These are phyloP conservation scores for Chaetomium sp. DNA, from an alignment of 2,329 filamentous ascomycete species.

Conservation along the genomic window DNA sequence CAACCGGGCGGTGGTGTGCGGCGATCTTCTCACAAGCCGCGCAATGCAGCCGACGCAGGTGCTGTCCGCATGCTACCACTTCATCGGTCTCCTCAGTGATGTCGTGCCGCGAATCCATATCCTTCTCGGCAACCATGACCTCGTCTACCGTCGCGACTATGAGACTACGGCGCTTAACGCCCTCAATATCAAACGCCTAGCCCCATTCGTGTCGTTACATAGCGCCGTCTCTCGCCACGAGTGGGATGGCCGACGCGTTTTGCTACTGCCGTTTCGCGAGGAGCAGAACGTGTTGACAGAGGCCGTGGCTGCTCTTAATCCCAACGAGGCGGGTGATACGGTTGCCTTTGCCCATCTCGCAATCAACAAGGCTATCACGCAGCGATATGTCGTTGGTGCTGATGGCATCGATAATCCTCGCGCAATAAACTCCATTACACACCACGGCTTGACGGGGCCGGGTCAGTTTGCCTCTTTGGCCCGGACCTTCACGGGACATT, in stretches of 20 bases:
- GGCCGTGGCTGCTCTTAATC: neutral
- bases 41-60: neutral
- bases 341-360: neutral
- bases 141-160: neutral
- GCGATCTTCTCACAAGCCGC: neutral
- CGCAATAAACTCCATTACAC: neutral
- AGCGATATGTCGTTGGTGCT: neutral
- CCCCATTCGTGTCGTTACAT: neutral
- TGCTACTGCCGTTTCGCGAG: neutral
- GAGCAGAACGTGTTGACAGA: neutral
- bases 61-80: neutral
- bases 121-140: neutral
- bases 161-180: neutral
- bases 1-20: neutral
- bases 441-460: neutral
- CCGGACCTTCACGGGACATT: neutral
- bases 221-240: neutral
- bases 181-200: neutral
- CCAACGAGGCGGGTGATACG: neutral
- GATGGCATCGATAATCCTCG: neutral
- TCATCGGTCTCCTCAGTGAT: neutral
- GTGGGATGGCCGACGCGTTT: neutral
- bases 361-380: neutral
- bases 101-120: neutral
- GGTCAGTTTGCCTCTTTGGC: neutral